Conservation (phyloP, 805 yeast genomes). For the Zygosaccharomyces pseudorouxii region DNA sequence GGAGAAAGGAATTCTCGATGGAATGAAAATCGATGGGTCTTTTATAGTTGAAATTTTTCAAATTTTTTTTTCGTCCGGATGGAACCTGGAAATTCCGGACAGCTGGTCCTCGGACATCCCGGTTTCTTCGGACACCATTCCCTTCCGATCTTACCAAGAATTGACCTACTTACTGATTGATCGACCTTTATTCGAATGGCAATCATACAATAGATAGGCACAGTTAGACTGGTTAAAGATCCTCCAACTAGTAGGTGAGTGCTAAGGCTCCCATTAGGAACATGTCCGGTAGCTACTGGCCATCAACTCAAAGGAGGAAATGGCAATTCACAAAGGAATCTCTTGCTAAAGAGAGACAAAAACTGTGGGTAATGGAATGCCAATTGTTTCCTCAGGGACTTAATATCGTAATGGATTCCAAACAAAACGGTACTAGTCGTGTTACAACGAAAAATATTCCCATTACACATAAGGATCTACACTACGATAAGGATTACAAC, state of each 20-base stretch:
- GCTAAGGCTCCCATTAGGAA: neutral
- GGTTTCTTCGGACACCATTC: neutral
- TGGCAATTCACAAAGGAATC: constrained; percentile 78
- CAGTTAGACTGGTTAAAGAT: neutral
- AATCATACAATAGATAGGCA: neutral
- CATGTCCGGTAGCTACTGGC: constrained; percentile 85
- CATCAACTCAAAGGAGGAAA: constrained; percentile 68
- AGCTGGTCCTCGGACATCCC: neutral
- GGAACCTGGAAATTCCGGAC: constrained; percentile 6
- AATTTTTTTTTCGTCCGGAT: constrained; percentile 5
- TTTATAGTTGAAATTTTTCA: constrained; percentile 8
- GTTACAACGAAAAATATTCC: constrained; percentile 39
- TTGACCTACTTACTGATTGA: neutral
- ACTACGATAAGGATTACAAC: constrained; percentile 48
- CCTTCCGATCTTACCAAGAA: neutral
- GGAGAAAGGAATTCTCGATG: neutral
- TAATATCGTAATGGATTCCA: constrained; percentile 33
- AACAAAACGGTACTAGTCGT: constrained; percentile 18
- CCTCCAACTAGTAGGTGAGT: neutral
- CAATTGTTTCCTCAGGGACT: constrained; percentile 35
- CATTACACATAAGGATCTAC: constrained; percentile 39
- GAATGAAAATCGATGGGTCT: neutral
- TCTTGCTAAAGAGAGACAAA: constrained; percentile 43
- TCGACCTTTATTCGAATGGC: neutral
- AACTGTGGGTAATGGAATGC: constrained; percentile 38